Conservation (phyloP, 345 rosid genomes). For the Mangifera indica region DNA sequence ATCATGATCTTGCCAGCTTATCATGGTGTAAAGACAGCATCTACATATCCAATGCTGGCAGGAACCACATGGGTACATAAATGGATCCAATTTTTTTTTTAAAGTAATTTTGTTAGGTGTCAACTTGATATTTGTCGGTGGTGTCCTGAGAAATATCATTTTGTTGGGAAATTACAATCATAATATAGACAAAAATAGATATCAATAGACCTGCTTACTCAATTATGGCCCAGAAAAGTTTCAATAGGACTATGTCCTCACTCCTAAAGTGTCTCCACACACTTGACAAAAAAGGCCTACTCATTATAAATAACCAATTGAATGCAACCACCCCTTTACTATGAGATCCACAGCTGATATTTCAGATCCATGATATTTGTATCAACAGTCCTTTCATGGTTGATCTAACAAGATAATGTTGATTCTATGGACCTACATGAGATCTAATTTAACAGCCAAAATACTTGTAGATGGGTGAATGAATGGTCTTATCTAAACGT, state of each 20-base stretch:
- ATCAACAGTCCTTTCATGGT: too few species aligned
- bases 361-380: too few species aligned
- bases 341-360: neutral
- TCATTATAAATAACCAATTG: conserved; percentile 20
- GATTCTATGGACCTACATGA: too few species aligned
- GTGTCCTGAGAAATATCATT: neutral
- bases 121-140: conserved; percentile 12
- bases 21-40: conserved; percentile 1
- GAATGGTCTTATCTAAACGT: too few species aligned
- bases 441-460: too few species aligned
- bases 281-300: conserved; percentile 27
- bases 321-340: neutral
- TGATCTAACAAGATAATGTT: too few species aligned
- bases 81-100: neutral
- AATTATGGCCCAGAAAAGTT: conserved; percentile 6
- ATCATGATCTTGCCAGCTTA: neutral
- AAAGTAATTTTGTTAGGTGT: conserved; percentile 1
- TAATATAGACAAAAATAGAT: conserved; percentile 9
- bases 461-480: too few species aligned
- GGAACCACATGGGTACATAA: conserved; percentile 13
- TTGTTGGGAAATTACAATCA: conserved; percentile 24
- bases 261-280: conserved; percentile 8
- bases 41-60: neutral
- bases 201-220: conserved; percentile 10
- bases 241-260: neutral